These are phyloP conservation scores for Aegilops longissima DNA, from an alignment of 176 grass and related monocot genomes.

Conservation along the genomic window DNA sequence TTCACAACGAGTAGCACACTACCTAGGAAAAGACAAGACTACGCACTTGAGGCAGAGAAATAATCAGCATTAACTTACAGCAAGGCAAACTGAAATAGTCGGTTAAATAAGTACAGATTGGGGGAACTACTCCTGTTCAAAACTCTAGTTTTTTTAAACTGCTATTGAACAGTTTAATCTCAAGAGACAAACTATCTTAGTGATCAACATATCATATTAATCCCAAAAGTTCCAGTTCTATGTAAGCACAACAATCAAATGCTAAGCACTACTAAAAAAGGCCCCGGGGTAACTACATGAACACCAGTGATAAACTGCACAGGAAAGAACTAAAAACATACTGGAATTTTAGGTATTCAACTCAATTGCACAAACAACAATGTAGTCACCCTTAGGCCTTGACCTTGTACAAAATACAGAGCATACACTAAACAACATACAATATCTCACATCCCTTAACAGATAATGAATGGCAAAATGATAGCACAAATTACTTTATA, in stretches of 20 bases:
- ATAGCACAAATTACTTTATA: constrained; percentile 56
- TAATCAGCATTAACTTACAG: neutral
- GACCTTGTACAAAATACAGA: neutral
- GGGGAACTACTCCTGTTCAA: neutral
- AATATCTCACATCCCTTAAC: neutral
- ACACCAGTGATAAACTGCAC: neutral
- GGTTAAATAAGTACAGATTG: neutral
- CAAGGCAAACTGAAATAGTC: neutral
- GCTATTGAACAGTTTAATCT: neutral
- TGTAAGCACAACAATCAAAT: neutral
- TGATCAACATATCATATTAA: neutral
- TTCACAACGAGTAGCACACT: neutral
- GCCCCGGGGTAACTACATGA: neutral
- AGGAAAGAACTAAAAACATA: neutral
- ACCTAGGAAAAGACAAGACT: neutral
- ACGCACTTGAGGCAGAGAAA: neutral
- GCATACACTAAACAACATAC: neutral
- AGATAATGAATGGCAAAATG: neutral
- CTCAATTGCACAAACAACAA: constrained; percentile 3
- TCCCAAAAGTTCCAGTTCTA: neutral
- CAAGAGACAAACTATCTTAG: neutral
- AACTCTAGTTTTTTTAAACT: neutral
- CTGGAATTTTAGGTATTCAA: neutral
- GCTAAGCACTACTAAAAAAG: neutral
- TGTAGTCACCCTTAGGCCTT: neutral